Evolutionary conservation across 2,329 filamentous ascomycete species (phyloP).

Genomic region (Trichoderma endophyticum): DNA sequence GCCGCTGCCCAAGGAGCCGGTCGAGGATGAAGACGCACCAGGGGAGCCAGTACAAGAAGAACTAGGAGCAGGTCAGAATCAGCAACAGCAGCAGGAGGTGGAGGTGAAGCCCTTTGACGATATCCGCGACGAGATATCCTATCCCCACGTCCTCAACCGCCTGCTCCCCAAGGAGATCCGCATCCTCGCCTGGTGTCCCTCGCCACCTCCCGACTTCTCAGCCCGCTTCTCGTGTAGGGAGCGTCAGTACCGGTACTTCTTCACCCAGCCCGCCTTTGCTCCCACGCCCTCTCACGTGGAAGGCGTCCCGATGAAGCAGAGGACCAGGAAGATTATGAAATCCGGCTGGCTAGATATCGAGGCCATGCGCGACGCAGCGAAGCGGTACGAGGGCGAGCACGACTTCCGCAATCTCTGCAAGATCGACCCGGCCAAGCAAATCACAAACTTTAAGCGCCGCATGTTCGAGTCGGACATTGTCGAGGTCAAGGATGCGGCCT

Average conservation of each 20-base stretch:
- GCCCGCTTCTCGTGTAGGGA: constrained; percentile 92
- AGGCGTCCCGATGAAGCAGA: constrained; percentile 17
- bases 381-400: constrained; percentile 74
- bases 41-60: not conserved
- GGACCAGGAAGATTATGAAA: constrained; percentile 32
- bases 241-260: constrained; percentile 93
- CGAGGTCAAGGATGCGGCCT: constrained; percentile 55
- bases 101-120: constrained; percentile 53
- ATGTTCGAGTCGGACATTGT: constrained; percentile 81
- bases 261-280: constrained; percentile 85
- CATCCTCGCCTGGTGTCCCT: constrained; percentile 88
- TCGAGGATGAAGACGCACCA: constrained; percentile 1
- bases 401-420: constrained; percentile 99
- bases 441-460: constrained; percentile 73
- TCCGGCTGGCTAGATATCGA: constrained; percentile 84
- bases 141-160: constrained; percentile 79
- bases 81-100: not conserved
- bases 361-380: constrained; percentile 80
- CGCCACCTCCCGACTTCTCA: constrained; percentile 74
- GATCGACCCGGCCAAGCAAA: constrained; percentile 84
- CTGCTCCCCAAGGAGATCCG: constrained; percentile 87
- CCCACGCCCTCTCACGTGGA: constrained; percentile 47
- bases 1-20: constrained; percentile 48
- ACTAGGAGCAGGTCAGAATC: not conserved
- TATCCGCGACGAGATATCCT: constrained; percentile 76